Evolutionary conservation across 108 stramenopile species (phyloP), one percentile per base, ranked within the genome.

Genomic region (Nitzschia sp.): DNA sequence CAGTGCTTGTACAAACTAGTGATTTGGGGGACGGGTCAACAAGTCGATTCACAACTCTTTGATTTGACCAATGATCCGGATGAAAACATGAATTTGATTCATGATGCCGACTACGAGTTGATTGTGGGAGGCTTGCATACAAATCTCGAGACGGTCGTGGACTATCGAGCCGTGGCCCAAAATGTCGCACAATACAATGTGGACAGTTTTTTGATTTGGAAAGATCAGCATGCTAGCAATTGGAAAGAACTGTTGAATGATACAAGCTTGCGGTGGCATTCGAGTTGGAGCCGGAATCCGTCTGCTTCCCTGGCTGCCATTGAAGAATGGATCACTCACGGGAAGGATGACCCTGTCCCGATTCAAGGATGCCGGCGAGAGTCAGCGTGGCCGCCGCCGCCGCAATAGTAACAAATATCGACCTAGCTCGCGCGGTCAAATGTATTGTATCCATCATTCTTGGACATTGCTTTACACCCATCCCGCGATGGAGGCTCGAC

Each of bases 141-240:
- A 8, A 28, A 56, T 65, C 46, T 72, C 19, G 11, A 47, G 9
- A 47, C 31, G 1, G 64, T 72, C 17, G 59, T 72, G 32, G 31
- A 47, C 17, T 65, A 72, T 54, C 46, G 29, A 53, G 8, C 19
- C 1, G 63, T 72, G 18, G 72, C 72, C 1, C 25, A n/a, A 13
- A 53, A 65, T 38, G 63, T 72, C n/a, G 72, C 72, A 13, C n/a
- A 26, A 6, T 72, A 72, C 26, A 60, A 72, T 59, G 17, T 27
- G 13, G 35, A 65, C 2, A 72, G 62, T 30, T 54, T 72, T 15
- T n/a, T 3, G 4, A 33, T 8, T 13, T 72, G 72, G 72, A 65
- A 29, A 33, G 17, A 62, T 3, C 61, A 62, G 24, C 42, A 62
- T 62, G 24, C 61, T 13, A 15, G 19, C 0, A 42, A 46, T 11